A percentile compares a stretch with the other conserved stretches of the same genome.
Evolutionary conservation across 306 rosid species (phyloP).

Genomic region (Abrus precatorius): DNA sequence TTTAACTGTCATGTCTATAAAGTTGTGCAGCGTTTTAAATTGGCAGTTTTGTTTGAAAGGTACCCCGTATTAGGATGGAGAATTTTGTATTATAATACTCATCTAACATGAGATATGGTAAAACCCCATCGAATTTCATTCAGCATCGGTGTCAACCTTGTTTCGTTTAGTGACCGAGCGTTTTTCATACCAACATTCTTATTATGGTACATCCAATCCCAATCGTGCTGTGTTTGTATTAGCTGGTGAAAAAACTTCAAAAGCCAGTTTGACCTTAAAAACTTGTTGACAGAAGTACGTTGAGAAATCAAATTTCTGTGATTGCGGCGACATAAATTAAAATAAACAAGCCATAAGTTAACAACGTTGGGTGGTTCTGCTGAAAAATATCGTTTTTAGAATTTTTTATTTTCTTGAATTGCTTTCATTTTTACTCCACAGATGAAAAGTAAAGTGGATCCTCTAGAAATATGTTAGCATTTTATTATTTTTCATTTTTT

Average conservation of each 20-base stretch:
- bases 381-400: too few relatives aligned
- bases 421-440: neutral
- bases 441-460: neutral
- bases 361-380: too few relatives aligned
- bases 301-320: neutral
- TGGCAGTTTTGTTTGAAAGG: conserved; percentile 42
- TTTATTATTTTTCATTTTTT: too few relatives aligned
- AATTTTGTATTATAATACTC: conserved; percentile 40
- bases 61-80: conserved; percentile 21
- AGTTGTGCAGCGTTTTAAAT: conserved; percentile 32
- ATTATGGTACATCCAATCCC: neutral
- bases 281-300: neutral
- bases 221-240: neutral
- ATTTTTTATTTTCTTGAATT: neutral
- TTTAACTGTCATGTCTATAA: conserved; percentile 40
- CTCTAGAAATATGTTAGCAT: neutral
- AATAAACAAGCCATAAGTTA: too few relatives aligned
- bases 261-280: neutral
- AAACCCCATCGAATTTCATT: neutral
- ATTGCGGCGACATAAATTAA: too few relatives aligned
- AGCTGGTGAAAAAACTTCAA: neutral
- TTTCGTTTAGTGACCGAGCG: neutral
- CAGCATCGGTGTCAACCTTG: neutral
- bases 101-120: conserved; percentile 22
- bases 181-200: neutral